A percentile compares a stretch with the other conserved stretches of the same genome.
Conservation (phyloP, 192 early-diverging fungal genomes). For the Coemansia sp. region DNA sequence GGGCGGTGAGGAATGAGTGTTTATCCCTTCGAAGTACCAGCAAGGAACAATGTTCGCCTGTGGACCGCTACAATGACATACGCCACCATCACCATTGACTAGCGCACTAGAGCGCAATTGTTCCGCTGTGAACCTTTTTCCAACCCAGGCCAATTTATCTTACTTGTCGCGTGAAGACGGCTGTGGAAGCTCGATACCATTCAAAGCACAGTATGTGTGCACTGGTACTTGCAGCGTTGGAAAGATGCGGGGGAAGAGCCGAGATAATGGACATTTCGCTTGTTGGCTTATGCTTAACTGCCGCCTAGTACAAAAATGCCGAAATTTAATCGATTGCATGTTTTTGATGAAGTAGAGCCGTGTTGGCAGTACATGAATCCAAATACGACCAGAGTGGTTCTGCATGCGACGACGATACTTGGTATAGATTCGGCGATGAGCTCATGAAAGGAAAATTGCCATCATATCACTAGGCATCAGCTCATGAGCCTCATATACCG, state of each 20-base stretch:
- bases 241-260: slow-evolving; percentile 2
- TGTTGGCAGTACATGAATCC: neutral
- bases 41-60: slow-evolving; percentile 2
- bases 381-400: neutral
- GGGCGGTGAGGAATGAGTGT: neutral
- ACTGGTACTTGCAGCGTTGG: neutral
- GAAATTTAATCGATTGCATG: neutral
- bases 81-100: slow-evolving; percentile 1
- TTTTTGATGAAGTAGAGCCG: neutral
- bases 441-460: neutral
- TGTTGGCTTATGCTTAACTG: slow-evolving; percentile 6
- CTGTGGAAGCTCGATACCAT: neutral
- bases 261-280: neutral
- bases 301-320: neutral
- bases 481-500: neutral
- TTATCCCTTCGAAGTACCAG: neutral
- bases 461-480: neutral
- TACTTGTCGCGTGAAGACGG: neutral
- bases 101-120: neutral
- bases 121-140: neutral
- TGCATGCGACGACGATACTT: neutral
- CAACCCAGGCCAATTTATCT: neutral
- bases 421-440: neutral
- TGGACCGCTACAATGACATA: neutral
- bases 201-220: neutral